Percentiles rank a stretch among this genome's conserved stretches.
Evolutionary conservation across 805 yeast genomes (phyloP).

Genomic region (Zygoascus flipseniorum): DNA sequence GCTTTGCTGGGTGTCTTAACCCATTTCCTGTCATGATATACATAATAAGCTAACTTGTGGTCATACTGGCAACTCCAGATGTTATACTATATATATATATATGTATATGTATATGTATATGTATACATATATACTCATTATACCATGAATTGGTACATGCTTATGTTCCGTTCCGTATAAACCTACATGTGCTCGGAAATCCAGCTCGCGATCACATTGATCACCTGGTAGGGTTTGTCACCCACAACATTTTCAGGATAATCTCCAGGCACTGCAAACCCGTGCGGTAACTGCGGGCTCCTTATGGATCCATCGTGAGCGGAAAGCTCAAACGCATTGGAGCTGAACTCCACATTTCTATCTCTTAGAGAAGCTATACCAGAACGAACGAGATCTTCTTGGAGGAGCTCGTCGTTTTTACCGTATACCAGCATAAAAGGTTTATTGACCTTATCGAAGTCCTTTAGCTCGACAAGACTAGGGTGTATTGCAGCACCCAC

Average conservation of each 20-base stretch:
- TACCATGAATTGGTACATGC: background rate
- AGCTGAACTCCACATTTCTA: slow-evolving; percentile 11
- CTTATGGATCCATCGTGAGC: slow-evolving; percentile 6
- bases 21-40: no score
- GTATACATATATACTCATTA: background rate
- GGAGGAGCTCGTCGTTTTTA: slow-evolving; percentile 22
- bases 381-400: slow-evolving; percentile 14
- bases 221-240: slow-evolving; percentile 24
- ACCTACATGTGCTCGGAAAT: slow-evolving; percentile 6
- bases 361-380: slow-evolving; percentile 14
- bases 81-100: no score
- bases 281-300: slow-evolving; percentile 31
- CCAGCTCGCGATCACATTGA: slow-evolving; percentile 13
- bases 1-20: background rate
- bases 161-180: no score
- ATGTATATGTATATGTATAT: background rate
- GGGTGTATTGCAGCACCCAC: slow-evolving; percentile 26
- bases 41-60: no score
- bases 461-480: slow-evolving; percentile 21
- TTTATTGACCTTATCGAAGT: slow-evolving; percentile 21
- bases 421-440: slow-evolving; percentile 23
- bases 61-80: no score
- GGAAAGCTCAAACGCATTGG: slow-evolving; percentile 14
- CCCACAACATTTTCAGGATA: slow-evolving; percentile 28
- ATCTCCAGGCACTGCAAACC: slow-evolving; percentile 36